Evolutionary conservation across 169 alveolate genomes (phyloP), one percentile per base, ranked within the genome.

Genomic region (Plasmodium relictum): DNA sequence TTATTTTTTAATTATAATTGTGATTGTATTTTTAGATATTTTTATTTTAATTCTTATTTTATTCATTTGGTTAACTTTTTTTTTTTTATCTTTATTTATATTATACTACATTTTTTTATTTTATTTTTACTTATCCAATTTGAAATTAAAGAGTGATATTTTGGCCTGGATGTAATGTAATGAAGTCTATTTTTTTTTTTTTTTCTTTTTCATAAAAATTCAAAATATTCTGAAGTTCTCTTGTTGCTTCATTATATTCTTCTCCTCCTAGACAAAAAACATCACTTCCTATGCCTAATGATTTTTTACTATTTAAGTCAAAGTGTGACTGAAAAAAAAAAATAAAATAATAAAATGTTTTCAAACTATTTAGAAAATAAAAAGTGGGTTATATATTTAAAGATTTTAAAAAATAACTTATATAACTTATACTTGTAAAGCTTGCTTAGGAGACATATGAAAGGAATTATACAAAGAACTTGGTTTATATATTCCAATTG

Each of bases 211-310:
- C 76, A 73, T 85, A 70, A 18, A 26, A 2, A 58, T 52, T 54
- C 63, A 85, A 58, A 44, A 24, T 37, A 58, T 56, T 26, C 20
- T 1, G n/a, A 10, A 85, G 87, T 63, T 85, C 92, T 12, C 20
- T 71, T 20, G 74, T 85, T 10, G 92, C 80, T 71, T 85, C 92
- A 58, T 61, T 71, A 41, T 85, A 85, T 48, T 85, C 24, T 70
- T 85, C 92, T 8, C 92, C 92, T 10, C 92, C 92, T 58, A 85
- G 22, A 54, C 92, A 85, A 70, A 85, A 85, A 22, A 85, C 92
- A n/a, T 85, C 92, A 68, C 42, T 58, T 26, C 92, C 92, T 37
- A 85, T 66, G 7, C 88, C 86, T 18, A 85, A 52, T 3, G 88
- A 85, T 50, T 22, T 37, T 85, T 85, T 85, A 42, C 92, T 85